Conservation (phyloP, 108 stramenopile species). For the Cylindrotheca fusiformis region DNA sequence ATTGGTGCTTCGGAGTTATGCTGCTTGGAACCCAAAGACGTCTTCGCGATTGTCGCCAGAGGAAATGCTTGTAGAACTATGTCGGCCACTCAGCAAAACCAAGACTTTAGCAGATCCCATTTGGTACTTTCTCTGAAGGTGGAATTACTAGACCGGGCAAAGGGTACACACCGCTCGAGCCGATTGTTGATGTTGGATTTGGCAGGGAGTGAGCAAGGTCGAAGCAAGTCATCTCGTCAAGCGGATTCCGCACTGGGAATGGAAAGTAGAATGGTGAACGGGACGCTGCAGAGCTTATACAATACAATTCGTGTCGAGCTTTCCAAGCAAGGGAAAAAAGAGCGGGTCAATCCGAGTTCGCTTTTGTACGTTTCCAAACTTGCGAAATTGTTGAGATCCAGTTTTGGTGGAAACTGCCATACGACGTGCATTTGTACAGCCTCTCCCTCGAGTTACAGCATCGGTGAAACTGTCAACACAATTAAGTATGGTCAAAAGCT, state of each 20-base stretch:
- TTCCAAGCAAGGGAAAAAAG: conserved; percentile 42
- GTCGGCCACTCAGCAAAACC: conserved; percentile 73
- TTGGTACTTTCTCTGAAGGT: conserved; percentile 71
- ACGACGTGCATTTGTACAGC: conserved; percentile 81
- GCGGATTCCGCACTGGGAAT: conserved; percentile 47
- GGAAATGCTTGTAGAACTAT: conserved; percentile 79
- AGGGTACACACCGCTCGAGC: conserved; percentile 43
- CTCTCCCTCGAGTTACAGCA: conserved; percentile 80
- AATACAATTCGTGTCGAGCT: conserved; percentile 71
- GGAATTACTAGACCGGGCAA: conserved; percentile 52
- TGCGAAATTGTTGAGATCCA: conserved; percentile 68
- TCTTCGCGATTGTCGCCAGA: conserved; percentile 61
- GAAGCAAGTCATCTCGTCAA: conserved; percentile 16
- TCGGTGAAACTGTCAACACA: conserved; percentile 79
- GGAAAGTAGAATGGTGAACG: conserved; percentile 81
- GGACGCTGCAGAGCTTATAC: conserved; percentile 68
- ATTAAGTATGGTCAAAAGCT: conserved; percentile 75
- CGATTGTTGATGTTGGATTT: conserved; percentile 79
- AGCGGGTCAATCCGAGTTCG: conserved; percentile 11
- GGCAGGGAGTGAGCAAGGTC: conserved; percentile 82
- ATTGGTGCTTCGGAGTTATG: conserved; percentile 59
- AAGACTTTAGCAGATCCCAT: conserved; percentile 86
- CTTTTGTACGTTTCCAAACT: conserved; percentile 62
- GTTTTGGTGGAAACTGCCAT: conserved; percentile 87
- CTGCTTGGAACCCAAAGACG: conserved; percentile 66